These are phyloP conservation scores for Jamesozyma rosinii DNA, from an alignment of 805 yeast genomes.

Conservation along the genomic window DNA sequence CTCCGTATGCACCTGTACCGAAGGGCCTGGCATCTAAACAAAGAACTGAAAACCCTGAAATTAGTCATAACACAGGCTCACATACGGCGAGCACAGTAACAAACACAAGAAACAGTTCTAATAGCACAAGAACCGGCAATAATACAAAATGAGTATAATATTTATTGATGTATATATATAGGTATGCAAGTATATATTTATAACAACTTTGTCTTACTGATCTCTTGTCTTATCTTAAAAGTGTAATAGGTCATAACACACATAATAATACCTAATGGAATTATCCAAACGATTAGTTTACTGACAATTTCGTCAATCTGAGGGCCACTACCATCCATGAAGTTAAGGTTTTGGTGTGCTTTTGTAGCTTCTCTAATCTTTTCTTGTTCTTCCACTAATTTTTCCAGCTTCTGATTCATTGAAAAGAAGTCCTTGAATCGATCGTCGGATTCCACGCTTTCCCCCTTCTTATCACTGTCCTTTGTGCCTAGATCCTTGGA, in stretches of 20 bases:
- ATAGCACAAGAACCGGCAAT: neutral
- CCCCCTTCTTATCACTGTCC: constrained; percentile 1
- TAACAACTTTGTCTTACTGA: constrained; percentile 28
- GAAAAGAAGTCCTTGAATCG: constrained; percentile 24
- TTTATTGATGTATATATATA: neutral
- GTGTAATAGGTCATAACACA: constrained; percentile 31
- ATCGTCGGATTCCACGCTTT: constrained; percentile 2
- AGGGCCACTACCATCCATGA: constrained; percentile 12
- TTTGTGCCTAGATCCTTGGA: constrained; percentile 7
- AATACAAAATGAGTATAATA: neutral
- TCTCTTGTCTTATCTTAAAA: constrained; percentile 31
- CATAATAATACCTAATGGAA: constrained; percentile 28
- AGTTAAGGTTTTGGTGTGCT: constrained; percentile 3
- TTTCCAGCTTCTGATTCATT: constrained; percentile 27
- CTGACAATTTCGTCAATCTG: constrained; percentile 28
- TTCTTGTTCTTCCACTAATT: constrained; percentile 24
- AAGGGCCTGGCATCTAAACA: neutral
- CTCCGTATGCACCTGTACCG: constrained; percentile 31
- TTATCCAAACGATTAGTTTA: constrained; percentile 27
- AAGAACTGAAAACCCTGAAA: too few relatives aligned
- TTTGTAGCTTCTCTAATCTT: constrained; percentile 22
- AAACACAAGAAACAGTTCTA: neutral
- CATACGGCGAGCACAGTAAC: neutral
- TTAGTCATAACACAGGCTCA: neutral
- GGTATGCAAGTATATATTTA: constrained; percentile 5